phyloP scores from a whole-genome alignment of 1,284 basidiomycete genomes.

The Hymenochaete sp. region DNA sequence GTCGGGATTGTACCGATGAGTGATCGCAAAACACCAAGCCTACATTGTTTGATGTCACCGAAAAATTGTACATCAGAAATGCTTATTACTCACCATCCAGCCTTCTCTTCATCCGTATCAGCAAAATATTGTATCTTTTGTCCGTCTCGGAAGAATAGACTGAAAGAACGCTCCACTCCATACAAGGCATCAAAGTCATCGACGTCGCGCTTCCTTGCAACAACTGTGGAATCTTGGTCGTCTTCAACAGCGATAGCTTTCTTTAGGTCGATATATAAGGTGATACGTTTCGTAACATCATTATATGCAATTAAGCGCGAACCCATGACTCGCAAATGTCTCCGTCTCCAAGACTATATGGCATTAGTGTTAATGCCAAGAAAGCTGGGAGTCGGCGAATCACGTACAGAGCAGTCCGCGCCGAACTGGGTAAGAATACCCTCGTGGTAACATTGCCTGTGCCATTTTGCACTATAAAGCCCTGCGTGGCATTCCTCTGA shows the following conservation, averaged over 20 bases:
- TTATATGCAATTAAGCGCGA: constrained; percentile 86
- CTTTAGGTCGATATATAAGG: constrained; percentile 84
- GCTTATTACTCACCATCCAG: constrained; percentile 59
- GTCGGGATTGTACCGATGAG: constrained; percentile 82
- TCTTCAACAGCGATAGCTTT: constrained; percentile 77
- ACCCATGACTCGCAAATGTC: constrained; percentile 82
- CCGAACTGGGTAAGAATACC: constrained; percentile 92
- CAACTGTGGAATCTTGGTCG: constrained; percentile 46
- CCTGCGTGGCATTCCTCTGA: constrained; percentile 90
- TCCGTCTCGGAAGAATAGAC: constrained; percentile 71
- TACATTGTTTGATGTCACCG: constrained; percentile 26
- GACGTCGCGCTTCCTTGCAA: constrained; percentile 31
- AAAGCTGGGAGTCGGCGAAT: constrained; percentile 17
- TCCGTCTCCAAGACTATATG: constrained; percentile 75
- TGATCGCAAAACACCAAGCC: constrained; percentile 74
- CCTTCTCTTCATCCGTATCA: constrained; percentile 84
- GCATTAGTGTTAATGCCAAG: not conserved
- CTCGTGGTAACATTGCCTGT: constrained; percentile 85
- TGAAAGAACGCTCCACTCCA: constrained; percentile 80
- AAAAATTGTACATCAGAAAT: constrained; percentile 4
- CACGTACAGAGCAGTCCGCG: constrained; percentile 83
- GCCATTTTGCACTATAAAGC: constrained; percentile 82
- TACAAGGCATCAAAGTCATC: constrained; percentile 67
- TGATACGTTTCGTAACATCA: constrained; percentile 88
- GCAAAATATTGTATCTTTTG: constrained; percentile 87